These are phyloP conservation scores for Cytidiella melzeri DNA, from an alignment of 768 basidiomycete species.

Conservation along the genomic window DNA sequence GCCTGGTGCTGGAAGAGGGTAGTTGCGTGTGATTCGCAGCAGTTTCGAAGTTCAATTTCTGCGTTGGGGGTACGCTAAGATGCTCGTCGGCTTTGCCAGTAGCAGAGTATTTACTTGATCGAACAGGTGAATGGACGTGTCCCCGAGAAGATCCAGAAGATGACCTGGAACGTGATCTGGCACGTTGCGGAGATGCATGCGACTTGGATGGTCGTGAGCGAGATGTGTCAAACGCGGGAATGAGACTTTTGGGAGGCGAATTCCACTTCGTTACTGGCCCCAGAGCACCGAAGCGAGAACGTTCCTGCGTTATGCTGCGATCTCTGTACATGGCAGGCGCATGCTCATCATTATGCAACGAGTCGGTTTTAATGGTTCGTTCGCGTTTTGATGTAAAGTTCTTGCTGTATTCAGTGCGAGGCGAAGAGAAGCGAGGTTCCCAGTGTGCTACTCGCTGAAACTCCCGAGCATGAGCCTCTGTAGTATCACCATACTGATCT, in stretches of 20 bases:
- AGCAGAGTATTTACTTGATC: background rate
- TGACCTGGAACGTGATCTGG: background rate
- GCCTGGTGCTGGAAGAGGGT: no score
- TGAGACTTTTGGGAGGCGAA: background rate
- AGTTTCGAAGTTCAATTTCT: no score
- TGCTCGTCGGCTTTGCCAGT: background rate
- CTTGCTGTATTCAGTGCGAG: background rate
- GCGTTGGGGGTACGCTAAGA: no score
- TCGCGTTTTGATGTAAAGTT: constrained; percentile 7
- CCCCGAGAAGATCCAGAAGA: background rate
- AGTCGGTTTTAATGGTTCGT: constrained; percentile 6
- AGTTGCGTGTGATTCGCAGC: no score
- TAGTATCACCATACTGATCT: constrained; percentile 9
- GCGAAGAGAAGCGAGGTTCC: background rate
- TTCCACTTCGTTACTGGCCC: background rate
- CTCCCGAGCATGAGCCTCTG: background rate
- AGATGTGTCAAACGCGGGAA: background rate
- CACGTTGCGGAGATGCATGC: background rate
- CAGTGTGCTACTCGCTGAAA: background rate
- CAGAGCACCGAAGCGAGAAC: background rate
- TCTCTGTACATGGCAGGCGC: background rate
- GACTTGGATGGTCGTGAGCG: background rate
- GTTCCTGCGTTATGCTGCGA: background rate
- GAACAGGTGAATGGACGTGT: background rate
- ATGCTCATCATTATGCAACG: background rate